Conservation (phyloP, 176 grass and related monocot species). For the maize (Zea mays) region Zm-B73-REFERENCE-NAM-5.0 NC_050102.1:140568001-140568500, state of each 20-base stretch:
- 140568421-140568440: neutral
- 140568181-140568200: neutral
- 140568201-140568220: constrained; percentile 1
- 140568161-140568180: neutral
- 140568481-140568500: neutral
- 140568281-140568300: neutral
- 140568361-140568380: neutral
- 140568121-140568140: neutral
- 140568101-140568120: no score
- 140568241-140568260: constrained; percentile 8
- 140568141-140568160: neutral
- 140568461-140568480: constrained; percentile 24
- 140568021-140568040: no score
- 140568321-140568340: neutral
- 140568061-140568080: no score
- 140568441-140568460: neutral
- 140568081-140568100: no score
- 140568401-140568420: neutral
- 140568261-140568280: neutral
- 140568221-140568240: neutral
- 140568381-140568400: neutral
- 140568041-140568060: no score
- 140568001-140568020: no score
- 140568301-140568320: neutral
- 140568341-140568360: neutral